Evolutionary conservation across 2,329 filamentous ascomycete genomes (phyloP), one percentile per base, ranked within the genome.

Genomic region (Phialocephala subalpina): DNA sequence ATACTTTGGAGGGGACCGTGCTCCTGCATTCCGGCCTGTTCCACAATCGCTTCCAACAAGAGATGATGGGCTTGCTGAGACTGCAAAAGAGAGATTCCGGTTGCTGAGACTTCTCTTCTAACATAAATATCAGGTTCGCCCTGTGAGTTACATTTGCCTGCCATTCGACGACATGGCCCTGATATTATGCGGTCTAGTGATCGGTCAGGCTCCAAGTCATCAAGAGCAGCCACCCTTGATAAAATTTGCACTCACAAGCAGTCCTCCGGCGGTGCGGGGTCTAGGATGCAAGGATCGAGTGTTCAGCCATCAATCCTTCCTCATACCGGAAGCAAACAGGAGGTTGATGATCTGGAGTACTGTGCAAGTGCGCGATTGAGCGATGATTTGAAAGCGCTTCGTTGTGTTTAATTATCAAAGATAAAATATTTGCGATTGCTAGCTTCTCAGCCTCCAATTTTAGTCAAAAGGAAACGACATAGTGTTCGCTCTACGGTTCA

Each of bases 221-320:
- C 27, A 18, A 27, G 3, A 33, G 49, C 49, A 53, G 49, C 49
- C 49, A 29, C 25, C 49, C 49, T 27, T 27, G 49, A 18, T 29
- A 29, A 20, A 22, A 11, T 49, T 33, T 53, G 49, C 49, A 29
- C 22, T 53, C 27, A 33, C 49, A 53, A 29, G 49, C 25, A 53
- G 49, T 12, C 29, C 49, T 27, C 49, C 49, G 49, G 12, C 25
- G 7, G 18, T 45, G 42, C 42, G 22, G n/a, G 45, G 27, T 12
- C 49, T 33, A 33, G 45, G n/a, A 3, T 12, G 20, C 45, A 49
- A 49, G 49, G 49, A 53, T 53, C 27, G 11, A 53, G 25, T 53
- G 49, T 27, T n/a, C 49, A 53, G 16, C 12, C 49, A 53, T 16
- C 25, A 29, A 53, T 53, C 49, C 49, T 53, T 53, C 18, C 14